phyloP scores from a whole-genome alignment of 176 grass and related monocot species.

The Cocos nucifera region DNA sequence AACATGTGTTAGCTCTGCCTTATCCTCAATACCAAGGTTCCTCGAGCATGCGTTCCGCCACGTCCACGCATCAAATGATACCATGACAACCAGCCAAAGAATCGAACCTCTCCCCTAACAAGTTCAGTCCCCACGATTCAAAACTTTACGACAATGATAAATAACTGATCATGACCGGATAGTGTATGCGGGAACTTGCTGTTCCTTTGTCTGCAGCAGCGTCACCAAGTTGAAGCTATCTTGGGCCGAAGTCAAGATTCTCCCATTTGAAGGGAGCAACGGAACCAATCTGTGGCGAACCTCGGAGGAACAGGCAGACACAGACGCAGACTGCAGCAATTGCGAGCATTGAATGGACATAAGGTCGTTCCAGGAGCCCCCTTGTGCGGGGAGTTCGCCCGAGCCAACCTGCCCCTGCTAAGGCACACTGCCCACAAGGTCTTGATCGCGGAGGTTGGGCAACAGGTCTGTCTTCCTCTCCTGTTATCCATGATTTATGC shows the following conservation, averaged over 20 bases:
- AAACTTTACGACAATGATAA: no score
- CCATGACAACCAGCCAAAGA: no score
- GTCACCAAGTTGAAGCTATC: constrained; percentile 13
- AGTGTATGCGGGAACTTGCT: no score
- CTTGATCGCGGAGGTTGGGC: constrained; percentile 31
- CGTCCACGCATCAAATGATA: no score
- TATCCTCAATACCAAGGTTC: no score
- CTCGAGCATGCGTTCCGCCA: no score
- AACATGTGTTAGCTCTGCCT: no score
- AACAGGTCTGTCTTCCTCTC: constrained; percentile 20
- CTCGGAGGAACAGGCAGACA: constrained; percentile 77
- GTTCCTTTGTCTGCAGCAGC: no score
- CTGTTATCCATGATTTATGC: constrained; percentile 32
- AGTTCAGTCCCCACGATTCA: no score
- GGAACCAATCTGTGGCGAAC: constrained; percentile 54
- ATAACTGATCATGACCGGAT: no score
- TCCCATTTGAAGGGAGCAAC: constrained; percentile 79
- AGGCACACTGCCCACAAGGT: constrained; percentile 60
- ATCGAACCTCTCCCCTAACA: no score
- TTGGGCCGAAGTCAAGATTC: constrained; percentile 50
- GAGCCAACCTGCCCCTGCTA: constrained; percentile 36
- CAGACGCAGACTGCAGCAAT: constrained; percentile 97
- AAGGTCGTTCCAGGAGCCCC: constrained; percentile 72
- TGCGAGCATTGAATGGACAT: constrained; percentile 80
- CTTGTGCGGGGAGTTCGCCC: constrained; percentile 32